phyloP scores from a whole-genome alignment of 768 basidiomycete species.

The Mycena chlorophos region DNA sequence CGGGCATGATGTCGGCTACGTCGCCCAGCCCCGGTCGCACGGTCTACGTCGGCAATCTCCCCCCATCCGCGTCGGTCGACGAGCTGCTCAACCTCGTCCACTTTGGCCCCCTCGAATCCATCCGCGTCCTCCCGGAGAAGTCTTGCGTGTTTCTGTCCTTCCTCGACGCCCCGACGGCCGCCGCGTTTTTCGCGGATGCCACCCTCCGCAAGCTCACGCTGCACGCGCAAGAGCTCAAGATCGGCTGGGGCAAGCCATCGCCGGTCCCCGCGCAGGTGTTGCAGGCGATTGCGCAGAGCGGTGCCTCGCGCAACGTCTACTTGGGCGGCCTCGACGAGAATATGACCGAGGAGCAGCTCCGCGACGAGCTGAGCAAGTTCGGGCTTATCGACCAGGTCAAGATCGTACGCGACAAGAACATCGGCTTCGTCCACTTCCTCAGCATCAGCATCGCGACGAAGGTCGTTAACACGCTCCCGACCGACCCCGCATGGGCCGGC shows the following conservation, averaged over 20 bases:
- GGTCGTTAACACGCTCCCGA: constrained; percentile 92
- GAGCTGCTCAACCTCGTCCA: constrained; percentile 97
- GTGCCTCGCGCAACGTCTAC: constrained; percentile 95
- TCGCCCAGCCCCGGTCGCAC: constrained; percentile 79
- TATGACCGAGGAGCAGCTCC: constrained; percentile 86
- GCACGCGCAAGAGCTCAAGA: constrained; percentile 95
- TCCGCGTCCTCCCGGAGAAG: constrained; percentile 94
- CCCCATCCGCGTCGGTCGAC: constrained; percentile 93
- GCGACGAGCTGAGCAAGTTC: constrained; percentile 90
- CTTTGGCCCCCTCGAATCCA: constrained; percentile 93
- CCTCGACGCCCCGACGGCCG: constrained; percentile 89
- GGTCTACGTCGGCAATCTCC: constrained; percentile 96
- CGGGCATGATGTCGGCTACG: constrained; percentile 68
- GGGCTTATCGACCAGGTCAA: constrained; percentile 99
- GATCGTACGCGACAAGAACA: constrained; percentile 98
- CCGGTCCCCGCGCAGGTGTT: constrained; percentile 85
- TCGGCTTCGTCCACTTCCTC: constrained; percentile 98
- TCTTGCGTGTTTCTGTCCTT: constrained; percentile 98
- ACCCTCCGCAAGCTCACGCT: constrained; percentile 90
- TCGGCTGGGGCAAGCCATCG: constrained; percentile 97
- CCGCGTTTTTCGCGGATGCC: constrained; percentile 96
- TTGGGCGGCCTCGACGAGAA: constrained; percentile 89
- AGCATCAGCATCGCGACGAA: constrained; percentile 94
- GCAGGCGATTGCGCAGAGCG: constrained; percentile 86
- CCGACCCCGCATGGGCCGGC: constrained; percentile 90